Evolutionary conservation across 805 yeast genomes (phyloP).

Genomic region (Jamesozyma piceae): DNA sequence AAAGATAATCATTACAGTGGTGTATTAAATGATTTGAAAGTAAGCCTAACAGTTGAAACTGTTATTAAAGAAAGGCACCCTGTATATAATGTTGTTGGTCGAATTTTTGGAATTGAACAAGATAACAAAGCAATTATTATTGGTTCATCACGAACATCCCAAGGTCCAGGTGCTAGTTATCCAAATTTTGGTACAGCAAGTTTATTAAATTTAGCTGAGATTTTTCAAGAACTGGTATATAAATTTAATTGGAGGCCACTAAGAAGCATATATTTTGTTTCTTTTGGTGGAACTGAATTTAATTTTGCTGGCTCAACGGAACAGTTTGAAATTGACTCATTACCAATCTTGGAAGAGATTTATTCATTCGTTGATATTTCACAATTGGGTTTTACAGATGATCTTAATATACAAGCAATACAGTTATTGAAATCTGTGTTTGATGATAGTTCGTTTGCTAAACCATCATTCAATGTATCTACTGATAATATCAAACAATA

Average conservation of each 20-base stretch:
- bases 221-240: constrained; percentile 54
- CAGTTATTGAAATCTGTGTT: constrained; percentile 42
- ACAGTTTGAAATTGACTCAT: constrained; percentile 49
- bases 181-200: constrained; percentile 67
- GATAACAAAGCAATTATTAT: constrained; percentile 57
- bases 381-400: constrained; percentile 28
- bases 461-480: constrained; percentile 8
- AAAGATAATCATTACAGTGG: constrained; percentile 15
- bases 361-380: constrained; percentile 66
- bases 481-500: constrained; percentile 28
- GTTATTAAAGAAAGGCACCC: constrained; percentile 46
- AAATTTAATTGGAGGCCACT: constrained; percentile 70
- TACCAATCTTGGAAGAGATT: constrained; percentile 47
- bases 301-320: constrained; percentile 76
- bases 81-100: constrained; percentile 69
- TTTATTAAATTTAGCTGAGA: constrained; percentile 55
- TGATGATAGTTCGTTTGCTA: neutral
- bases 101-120: constrained; percentile 75
- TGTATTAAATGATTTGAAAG: constrained; percentile 7
- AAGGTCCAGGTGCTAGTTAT: constrained; percentile 58
- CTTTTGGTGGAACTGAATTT: constrained; percentile 72
- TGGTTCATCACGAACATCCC: constrained; percentile 73
- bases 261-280: constrained; percentile 71
- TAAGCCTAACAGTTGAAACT: constrained; percentile 32
- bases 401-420: constrained; percentile 45